A percentile compares a stretch with the other conserved stretches of the same genome.
Evolutionary conservation across 768 basidiomycete genomes (phyloP).

Genomic region (Phanerodontia chrysosporium): DNA sequence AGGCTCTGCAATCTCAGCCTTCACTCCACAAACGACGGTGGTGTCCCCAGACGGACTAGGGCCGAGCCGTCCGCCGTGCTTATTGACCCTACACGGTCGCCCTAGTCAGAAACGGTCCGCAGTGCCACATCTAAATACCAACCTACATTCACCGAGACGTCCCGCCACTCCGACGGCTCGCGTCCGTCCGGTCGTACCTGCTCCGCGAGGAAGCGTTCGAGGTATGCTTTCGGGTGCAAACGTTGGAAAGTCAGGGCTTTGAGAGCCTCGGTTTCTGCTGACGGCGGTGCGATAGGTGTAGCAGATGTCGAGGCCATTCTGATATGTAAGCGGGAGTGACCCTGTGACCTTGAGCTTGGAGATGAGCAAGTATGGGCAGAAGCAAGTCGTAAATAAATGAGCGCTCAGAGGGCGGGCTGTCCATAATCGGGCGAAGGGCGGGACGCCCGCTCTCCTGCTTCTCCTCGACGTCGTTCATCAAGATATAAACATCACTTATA

Average conservation of each 20-base stretch:
- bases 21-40: constrained; percentile 94
- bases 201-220: constrained; percentile 80
- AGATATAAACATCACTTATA: no score
- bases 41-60: constrained; percentile 89
- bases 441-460: no score
- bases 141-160: constrained; percentile 79
- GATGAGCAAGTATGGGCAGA: no score
- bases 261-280: constrained; percentile 17
- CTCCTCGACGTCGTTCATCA: no score
- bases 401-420: no score
- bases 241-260: constrained; percentile 65
- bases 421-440: no score
- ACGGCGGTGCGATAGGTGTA: background rate
- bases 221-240: constrained; percentile 83
- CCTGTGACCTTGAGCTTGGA: no score
- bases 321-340: background rate
- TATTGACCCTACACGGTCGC: constrained; percentile 66
- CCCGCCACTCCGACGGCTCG: constrained; percentile 62
- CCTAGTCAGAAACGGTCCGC: background rate
- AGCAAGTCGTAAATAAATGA: no score
- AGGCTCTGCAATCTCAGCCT: constrained; percentile 92
- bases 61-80: constrained; percentile 92
- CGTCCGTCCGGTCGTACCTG: constrained; percentile 82
- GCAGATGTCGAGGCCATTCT: background rate
- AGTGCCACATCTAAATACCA: constrained; percentile 23